phyloP scores from a whole-genome alignment of 495 filamentous ascomycete species.

The Neurospora sublineolata region DNA sequence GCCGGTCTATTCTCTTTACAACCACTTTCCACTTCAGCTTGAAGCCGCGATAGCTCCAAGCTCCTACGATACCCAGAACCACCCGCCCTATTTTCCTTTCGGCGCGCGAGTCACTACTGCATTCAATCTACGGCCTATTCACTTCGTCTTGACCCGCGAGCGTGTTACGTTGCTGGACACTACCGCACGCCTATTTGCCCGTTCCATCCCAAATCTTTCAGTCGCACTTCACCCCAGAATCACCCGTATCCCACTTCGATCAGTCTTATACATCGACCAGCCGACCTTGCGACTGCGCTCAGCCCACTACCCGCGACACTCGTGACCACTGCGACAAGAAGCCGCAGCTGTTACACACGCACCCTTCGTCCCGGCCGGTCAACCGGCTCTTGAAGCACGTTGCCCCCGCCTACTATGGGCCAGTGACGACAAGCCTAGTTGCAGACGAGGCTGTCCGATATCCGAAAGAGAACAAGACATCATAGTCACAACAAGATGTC shows the following conservation, averaged over 20 bases:
- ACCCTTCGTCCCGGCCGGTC: neutral
- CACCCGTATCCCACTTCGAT: neutral
- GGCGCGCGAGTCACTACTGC: neutral
- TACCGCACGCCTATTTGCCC: neutral
- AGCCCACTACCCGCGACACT: neutral
- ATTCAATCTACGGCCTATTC: neutral
- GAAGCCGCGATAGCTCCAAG: neutral
- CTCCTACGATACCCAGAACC: neutral
- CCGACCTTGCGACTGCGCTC: neutral
- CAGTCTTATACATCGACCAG: neutral
- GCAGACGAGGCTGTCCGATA: slow-evolving; percentile 15
- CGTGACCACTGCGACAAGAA: neutral
- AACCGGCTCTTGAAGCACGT: neutral
- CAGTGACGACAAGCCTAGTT: slow-evolving; percentile 12
- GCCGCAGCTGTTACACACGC: neutral
- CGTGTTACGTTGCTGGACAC: neutral
- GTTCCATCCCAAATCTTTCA: neutral
- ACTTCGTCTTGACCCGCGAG: neutral
- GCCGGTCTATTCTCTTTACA: neutral
- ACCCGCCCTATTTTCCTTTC: neutral
- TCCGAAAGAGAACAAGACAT: neutral
- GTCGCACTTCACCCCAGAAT: neutral
- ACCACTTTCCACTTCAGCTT: neutral
- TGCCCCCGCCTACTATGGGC: slow-evolving; percentile 20
- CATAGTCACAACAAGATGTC: slow-evolving; percentile 16